phyloP scores from a whole-genome alignment of 108 stramenopile genomes.

The Schizochytrium sp. region DNA sequence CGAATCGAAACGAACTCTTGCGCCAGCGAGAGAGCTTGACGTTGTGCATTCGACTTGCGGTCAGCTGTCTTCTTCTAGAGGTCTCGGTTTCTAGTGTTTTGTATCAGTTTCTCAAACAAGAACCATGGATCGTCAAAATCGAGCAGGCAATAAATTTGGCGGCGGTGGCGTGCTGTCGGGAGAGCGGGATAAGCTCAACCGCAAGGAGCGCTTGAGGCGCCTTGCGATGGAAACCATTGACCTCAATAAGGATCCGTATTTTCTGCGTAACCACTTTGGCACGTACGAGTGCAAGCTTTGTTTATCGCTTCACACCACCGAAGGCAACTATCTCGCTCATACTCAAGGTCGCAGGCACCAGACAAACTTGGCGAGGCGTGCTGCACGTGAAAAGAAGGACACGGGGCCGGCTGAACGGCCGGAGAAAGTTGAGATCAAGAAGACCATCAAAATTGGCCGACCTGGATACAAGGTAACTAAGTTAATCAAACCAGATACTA shows the following conservation, averaged over 20 bases:
- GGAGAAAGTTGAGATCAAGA: conserved; percentile 32
- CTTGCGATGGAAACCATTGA: conserved; percentile 98
- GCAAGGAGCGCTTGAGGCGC: conserved; percentile 93
- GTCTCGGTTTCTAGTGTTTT: no score
- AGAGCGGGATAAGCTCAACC: conserved; percentile 91
- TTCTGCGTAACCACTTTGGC: conserved; percentile 98
- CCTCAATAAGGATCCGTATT: conserved; percentile 98
- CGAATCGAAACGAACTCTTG: no score
- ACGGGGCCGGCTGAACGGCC: conserved; percentile 69
- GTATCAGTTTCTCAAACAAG: not conserved
- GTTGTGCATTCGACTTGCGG: not conserved
- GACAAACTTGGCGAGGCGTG: conserved; percentile 89
- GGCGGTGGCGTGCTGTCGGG: conserved; percentile 93
- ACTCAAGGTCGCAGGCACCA: conserved; percentile 99
- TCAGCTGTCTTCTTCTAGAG: not conserved
- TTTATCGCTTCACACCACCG: conserved; percentile 96
- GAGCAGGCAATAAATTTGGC: conserved; percentile 96
- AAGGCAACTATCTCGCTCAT: conserved; percentile 98
- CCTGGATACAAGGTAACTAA: conserved; percentile 99
- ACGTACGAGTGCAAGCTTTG: conserved; percentile 99
- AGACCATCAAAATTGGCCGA: conserved; percentile 90
- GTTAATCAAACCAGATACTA: conserved; percentile 84
- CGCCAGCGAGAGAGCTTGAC: no score
- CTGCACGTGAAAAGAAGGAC: conserved; percentile 84
- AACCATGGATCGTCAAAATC: conserved; percentile 92